These are phyloP conservation scores for Vitis amurensis DNA, from an alignment of 164 flowering plant genomes.

Conservation along the genomic window DNA sequence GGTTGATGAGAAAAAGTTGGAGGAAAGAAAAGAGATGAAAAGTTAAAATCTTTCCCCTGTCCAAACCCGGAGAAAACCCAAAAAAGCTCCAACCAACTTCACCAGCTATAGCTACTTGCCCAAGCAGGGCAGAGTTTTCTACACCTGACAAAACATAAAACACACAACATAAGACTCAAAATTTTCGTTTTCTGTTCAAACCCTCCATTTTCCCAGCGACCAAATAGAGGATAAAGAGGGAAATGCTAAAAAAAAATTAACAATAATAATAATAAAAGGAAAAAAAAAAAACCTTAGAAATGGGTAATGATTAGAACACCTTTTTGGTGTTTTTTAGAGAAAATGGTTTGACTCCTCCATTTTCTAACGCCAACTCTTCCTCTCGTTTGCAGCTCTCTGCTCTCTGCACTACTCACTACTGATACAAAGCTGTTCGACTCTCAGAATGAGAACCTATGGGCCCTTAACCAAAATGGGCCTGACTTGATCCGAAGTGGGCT, in stretches of 20 bases:
- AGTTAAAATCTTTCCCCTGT: no score
- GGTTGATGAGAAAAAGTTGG: no score
- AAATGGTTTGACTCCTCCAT: background rate
- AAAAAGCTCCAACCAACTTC: background rate
- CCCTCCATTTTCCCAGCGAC: background rate
- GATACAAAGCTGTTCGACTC: no score
- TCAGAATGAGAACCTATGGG: no score
- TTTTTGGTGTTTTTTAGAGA: background rate
- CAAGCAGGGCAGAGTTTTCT: background rate
- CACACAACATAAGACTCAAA: background rate
- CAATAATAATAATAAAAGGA: no score
- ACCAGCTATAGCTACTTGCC: background rate
- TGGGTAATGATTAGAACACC: background rate
- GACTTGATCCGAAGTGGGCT: no score
- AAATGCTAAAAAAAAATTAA: background rate
- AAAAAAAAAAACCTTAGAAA: background rate
- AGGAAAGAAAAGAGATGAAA: no score
- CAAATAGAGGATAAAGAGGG: background rate
- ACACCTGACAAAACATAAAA: background rate
- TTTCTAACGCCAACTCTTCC: background rate
- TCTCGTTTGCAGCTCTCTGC: background rate
- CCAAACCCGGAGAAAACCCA: background rate
- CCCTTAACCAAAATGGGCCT: no score
- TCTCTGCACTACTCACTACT: no score
- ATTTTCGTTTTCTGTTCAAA: background rate